Evolutionary conservation across 345 rosid genomes (phyloP).

Genomic region (Gossypium arboreum): DNA sequence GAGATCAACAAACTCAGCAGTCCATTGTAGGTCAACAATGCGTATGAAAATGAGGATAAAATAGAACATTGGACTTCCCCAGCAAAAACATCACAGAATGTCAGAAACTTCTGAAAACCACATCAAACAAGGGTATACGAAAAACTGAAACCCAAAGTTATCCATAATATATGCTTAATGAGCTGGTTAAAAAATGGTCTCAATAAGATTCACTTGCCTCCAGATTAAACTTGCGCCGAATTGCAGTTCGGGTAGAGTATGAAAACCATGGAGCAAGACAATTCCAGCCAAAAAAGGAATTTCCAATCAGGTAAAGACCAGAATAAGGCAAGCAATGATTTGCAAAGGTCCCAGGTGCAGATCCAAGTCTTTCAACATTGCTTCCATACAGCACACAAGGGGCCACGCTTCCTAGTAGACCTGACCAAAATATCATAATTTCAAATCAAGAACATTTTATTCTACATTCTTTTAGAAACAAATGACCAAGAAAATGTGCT

Average conservation of each 20-base stretch:
- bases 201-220: conserved; percentile 51
- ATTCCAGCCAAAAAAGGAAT: conserved; percentile 60
- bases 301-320: conserved; percentile 70
- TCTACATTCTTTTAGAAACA: neutral
- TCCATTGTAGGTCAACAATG: neutral
- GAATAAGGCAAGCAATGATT: conserved; percentile 71
- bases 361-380: conserved; percentile 82
- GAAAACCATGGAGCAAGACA: conserved; percentile 92
- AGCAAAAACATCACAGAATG: neutral
- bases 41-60: neutral
- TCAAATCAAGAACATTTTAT: neutral
- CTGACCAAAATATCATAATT: conserved; percentile 26
- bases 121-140: neutral
- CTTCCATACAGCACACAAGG: conserved; percentile 89
- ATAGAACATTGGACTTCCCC: neutral
- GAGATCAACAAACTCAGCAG: neutral
- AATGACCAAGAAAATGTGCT: neutral
- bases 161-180: neutral
- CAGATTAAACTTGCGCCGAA: conserved; percentile 79
- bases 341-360: conserved; percentile 73
- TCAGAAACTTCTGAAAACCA: neutral
- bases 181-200: neutral
- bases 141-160: neutral
- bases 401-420: conserved; percentile 85
- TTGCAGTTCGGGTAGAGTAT: conserved; percentile 61